Conservation (phyloP, 208 protist genomes). For the Angomonas ambiguus region DNA sequence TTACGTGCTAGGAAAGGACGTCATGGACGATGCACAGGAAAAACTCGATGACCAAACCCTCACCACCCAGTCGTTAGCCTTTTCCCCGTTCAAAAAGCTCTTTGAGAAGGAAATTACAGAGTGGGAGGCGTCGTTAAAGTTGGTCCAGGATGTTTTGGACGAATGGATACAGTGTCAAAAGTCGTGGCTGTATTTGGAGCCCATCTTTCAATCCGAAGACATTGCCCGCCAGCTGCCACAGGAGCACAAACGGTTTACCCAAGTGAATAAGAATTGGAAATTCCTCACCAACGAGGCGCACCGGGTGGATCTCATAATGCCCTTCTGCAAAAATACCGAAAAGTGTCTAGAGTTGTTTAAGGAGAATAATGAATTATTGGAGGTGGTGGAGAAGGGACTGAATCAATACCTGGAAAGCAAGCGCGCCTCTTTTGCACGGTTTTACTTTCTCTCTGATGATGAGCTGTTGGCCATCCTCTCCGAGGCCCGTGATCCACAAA, state of each 20-base stretch:
- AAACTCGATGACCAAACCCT: slow-evolving; percentile 95
- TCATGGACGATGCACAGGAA: slow-evolving; percentile 93
- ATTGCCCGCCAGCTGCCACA: slow-evolving; percentile 92
- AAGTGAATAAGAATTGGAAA: slow-evolving; percentile 95
- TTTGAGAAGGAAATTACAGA: slow-evolving; percentile 91
- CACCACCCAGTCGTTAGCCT: slow-evolving; percentile 93
- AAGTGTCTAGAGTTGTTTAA: slow-evolving; percentile 82
- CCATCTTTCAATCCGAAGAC: slow-evolving; percentile 97
- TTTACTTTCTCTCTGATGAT: slow-evolving; percentile 93
- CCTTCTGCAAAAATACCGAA: slow-evolving; percentile 81
- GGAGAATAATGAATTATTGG: slow-evolving; percentile 93
- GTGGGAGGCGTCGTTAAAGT: slow-evolving; percentile 90
- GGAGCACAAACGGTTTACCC: slow-evolving; percentile 92
- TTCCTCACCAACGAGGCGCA: slow-evolving; percentile 83
- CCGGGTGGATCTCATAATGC: slow-evolving; percentile 73
- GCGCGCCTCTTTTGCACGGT: slow-evolving; percentile 90
- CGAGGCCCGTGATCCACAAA: slow-evolving; percentile 92
- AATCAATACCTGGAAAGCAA: slow-evolving; percentile 97
- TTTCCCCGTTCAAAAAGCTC: slow-evolving; percentile 96
- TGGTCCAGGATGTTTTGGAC: slow-evolving; percentile 91
- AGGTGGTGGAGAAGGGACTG: slow-evolving; percentile 94
- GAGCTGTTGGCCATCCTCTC: slow-evolving; percentile 94
- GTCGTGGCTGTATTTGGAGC: slow-evolving; percentile 96
- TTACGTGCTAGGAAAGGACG: slow-evolving; percentile 88
- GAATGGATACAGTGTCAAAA: slow-evolving; percentile 94